Percentiles rank a stretch among this genome's conserved stretches.
Conservation (phyloP, 108 stramenopile genomes). For the Cyclotella cryptica region DNA sequence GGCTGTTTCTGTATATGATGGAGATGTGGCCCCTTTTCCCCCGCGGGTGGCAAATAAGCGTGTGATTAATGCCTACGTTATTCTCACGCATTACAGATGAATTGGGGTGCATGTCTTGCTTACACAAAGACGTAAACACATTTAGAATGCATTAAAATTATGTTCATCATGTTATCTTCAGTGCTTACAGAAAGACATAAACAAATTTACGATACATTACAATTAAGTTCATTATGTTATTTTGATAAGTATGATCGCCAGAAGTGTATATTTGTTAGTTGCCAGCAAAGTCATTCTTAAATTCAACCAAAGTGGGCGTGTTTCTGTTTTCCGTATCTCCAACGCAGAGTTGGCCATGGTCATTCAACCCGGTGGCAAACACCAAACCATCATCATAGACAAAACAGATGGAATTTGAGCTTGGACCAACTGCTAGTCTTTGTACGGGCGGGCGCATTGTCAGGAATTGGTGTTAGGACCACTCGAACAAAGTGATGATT, state of each 20-base stretch:
- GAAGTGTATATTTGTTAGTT: constrained; percentile 30
- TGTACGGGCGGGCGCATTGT: constrained; percentile 16
- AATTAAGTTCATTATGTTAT: not conserved
- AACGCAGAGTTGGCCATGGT: constrained; percentile 44
- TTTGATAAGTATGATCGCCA: constrained; percentile 43
- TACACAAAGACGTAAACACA: too few relatives aligned
- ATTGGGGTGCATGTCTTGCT: too few relatives aligned
- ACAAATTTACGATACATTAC: not conserved
- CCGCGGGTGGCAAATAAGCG: too few relatives aligned
- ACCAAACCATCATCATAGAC: constrained; percentile 23
- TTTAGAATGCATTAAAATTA: not conserved
- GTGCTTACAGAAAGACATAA: too few relatives aligned
- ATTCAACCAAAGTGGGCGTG: constrained; percentile 31
- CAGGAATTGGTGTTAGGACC: constrained; percentile 21
- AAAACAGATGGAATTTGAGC: constrained; percentile 43
- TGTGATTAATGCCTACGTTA: too few relatives aligned
- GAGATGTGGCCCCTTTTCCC: too few relatives aligned
- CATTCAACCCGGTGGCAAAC: constrained; percentile 44
- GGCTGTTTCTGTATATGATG: too few relatives aligned
- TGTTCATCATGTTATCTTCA: too few relatives aligned
- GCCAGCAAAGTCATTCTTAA: not conserved
- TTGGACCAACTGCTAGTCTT: constrained; percentile 38
- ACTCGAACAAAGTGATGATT: constrained; percentile 31
- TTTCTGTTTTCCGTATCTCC: constrained; percentile 45
- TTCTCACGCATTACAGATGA: too few relatives aligned